phyloP scores from a whole-genome alignment of 768 basidiomycete species.

The Leccinum obscurum region DNA sequence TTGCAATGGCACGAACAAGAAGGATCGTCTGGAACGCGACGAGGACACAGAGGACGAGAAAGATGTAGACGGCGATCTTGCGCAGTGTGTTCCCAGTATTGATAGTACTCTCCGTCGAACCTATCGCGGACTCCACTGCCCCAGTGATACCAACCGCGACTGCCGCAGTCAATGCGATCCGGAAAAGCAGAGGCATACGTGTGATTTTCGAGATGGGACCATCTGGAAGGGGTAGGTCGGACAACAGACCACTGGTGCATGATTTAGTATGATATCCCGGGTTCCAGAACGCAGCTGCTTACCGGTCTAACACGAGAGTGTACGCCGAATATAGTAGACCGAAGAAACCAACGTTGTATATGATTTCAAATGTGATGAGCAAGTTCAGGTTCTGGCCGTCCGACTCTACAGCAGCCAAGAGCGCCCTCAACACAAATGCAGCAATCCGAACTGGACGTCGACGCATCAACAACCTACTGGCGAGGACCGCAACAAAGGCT shows the following conservation, averaged over 20 bases:
- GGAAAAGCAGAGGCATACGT: slow-evolving; percentile 25
- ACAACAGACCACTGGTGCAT: slow-evolving; percentile 19
- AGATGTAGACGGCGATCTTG: slow-evolving; percentile 27
- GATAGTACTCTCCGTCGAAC: slow-evolving; percentile 7
- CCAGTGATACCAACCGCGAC: slow-evolving; percentile 30
- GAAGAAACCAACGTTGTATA: slow-evolving; percentile 39
- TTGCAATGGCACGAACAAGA: slow-evolving; percentile 16
- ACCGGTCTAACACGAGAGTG: slow-evolving; percentile 35
- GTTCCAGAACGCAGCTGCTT: not conserved
- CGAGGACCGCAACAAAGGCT: slow-evolving; percentile 3
- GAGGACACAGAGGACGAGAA: slow-evolving; percentile 29
- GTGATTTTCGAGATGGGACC: slow-evolving; percentile 24
- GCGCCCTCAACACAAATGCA: slow-evolving; percentile 32
- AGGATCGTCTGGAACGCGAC: slow-evolving; percentile 28
- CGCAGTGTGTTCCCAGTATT: slow-evolving; percentile 24
- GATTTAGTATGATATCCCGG: not conserved
- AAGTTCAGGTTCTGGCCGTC: slow-evolving; percentile 24
- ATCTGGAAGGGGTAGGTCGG: slow-evolving; percentile 25
- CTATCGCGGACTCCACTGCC: slow-evolving; percentile 18
- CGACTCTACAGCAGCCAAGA: slow-evolving; percentile 25
- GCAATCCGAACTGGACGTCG: slow-evolving; percentile 27
- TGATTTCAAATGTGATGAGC: slow-evolving; percentile 30
- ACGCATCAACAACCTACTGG: not conserved
- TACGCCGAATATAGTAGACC: slow-evolving; percentile 37
- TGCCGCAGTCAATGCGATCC: slow-evolving; percentile 23